Base-by-base conservation (phyloP, 306 rosid species). In the Carpinus fangiana region DNA sequence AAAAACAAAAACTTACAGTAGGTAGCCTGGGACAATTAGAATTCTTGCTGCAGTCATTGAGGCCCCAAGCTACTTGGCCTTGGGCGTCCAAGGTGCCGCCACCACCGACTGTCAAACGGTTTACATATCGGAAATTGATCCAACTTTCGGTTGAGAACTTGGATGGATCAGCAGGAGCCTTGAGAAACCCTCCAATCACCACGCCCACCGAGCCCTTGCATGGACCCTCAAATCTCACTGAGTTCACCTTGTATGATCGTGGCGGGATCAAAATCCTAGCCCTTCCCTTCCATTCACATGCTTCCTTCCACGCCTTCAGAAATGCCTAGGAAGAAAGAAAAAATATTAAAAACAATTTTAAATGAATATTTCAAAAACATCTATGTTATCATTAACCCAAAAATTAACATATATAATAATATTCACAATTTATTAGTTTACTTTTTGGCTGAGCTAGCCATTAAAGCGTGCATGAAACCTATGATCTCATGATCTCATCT, bases 31-130 rank as follows among this genome's bases (percentile, higher is more conserved):
- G 70, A 53, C 93, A 89, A 59, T 81, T 71, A 4, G 72, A 60
- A 69, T 84, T 76, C 10, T 64, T 82, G 9, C 0, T 0, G 68
- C 93, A 87, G 1, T 78, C 75, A 70, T 86, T 86, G 56, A 0
- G n/a, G 1, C 74, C n/a, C 96, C 92, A 88, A 82, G 90, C 89
- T 0, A 51, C 12, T 20, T 84, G 16, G 17, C 96, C 92, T 81
- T 86, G 89, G 73, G 87, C 96, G 56, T 86, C 83, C 84, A 92
- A 81, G 41, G 51, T 70, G 34, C 96, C 34, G 34, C 34, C 86
- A 16, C 97, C 96, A 20, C 48, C 20, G 9, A 89, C 80, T 0
- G 3, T 73, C 53, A 89, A 82, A 1, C 73, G 55, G 46, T 87
- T 47, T 1, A 90, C 6, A 45, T 89, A 75, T 28, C 75, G 76